A percentile compares a stretch with the other conserved stretches of the same genome.
Evolutionary conservation across 352 stramenopile species (phyloP).

Genomic region (Plasmopara muralis): DNA sequence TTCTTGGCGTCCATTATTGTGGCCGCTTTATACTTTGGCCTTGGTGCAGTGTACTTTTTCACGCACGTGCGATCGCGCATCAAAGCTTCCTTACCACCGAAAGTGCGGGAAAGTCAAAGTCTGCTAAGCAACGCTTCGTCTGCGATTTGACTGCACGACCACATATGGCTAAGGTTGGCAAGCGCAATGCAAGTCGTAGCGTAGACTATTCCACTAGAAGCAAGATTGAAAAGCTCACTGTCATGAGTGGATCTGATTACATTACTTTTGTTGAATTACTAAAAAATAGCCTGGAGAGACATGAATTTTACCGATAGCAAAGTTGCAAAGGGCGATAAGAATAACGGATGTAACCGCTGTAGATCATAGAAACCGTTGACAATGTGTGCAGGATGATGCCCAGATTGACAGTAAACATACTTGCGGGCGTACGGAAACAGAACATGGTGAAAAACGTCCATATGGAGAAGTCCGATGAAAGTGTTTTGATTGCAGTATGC

Average conservation of each 20-base stretch:
- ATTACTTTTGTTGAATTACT: too few relatives aligned
- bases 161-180: neutral
- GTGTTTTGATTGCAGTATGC: too few relatives aligned
- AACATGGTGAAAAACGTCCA: too few relatives aligned
- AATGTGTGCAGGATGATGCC: constrained; percentile 44
- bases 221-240: too few relatives aligned
- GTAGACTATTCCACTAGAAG: too few relatives aligned
- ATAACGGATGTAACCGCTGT: constrained; percentile 52
- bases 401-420: constrained; percentile 30
- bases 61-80: constrained; percentile 31
- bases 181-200: too few relatives aligned
- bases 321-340: constrained; percentile 39
- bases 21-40: constrained; percentile 43
- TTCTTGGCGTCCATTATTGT: constrained; percentile 56
- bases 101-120: constrained; percentile 40
- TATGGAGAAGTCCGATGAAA: too few relatives aligned
- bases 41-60: constrained; percentile 45
- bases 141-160: neutral
- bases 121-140: constrained; percentile 26
- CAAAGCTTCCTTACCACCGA: constrained; percentile 19
- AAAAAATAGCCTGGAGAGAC: too few relatives aligned
- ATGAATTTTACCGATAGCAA: constrained; percentile 25
- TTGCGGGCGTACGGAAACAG: too few relatives aligned
- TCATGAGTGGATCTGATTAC: too few relatives aligned
- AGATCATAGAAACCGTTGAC: constrained; percentile 48